These are phyloP conservation scores for Aspergillus conjunctus DNA, from an alignment of 495 filamentous ascomycete genomes.

Conservation along the genomic window DNA sequence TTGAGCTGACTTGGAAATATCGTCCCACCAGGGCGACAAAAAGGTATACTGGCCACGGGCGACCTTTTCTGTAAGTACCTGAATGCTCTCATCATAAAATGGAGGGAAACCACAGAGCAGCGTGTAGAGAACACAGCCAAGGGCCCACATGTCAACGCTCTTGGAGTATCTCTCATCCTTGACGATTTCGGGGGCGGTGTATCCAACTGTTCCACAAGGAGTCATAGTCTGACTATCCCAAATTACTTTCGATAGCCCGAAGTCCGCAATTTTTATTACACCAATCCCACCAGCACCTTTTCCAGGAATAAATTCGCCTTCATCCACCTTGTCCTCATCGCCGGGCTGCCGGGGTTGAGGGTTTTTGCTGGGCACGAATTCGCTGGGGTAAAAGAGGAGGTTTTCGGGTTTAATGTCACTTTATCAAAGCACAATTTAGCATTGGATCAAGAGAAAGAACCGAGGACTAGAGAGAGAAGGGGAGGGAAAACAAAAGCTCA, in stretches of 20 bases:
- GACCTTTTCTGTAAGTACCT: conserved; percentile 96
- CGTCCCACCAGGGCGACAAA: conserved; percentile 98
- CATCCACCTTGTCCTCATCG: conserved; percentile 96
- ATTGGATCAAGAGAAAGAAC: conserved; percentile 19
- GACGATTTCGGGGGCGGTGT: conserved; percentile 98
- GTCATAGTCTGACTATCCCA: conserved; percentile 99
- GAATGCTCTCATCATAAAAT: conserved; percentile 98
- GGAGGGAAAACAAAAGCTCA: conserved; percentile 49
- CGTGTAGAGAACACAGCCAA: conserved; percentile 96
- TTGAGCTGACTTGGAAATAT: conserved; percentile 93
- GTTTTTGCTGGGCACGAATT: conserved; percentile 75
- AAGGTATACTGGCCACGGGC: conserved; percentile 97
- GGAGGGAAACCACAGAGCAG: conserved; percentile 96
- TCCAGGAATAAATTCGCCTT: conserved; percentile 87
- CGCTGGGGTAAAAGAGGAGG: conserved; percentile 84
- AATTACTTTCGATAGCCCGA: conserved; percentile 94
- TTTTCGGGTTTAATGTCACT: conserved; percentile 99
- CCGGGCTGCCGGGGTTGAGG: conserved; percentile 78
- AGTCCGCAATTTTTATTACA: conserved; percentile 95
- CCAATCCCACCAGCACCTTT: conserved; percentile 92
- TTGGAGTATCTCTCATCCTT: conserved; percentile 99
- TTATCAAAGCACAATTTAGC: conserved; percentile 19
- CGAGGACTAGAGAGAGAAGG: conserved; percentile 17
- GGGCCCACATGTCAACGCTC: conserved; percentile 98
- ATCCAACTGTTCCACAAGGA: conserved; percentile 95